Conservation (phyloP, 164 flowering plant species). For the Hamamelis virginiana region DNA sequence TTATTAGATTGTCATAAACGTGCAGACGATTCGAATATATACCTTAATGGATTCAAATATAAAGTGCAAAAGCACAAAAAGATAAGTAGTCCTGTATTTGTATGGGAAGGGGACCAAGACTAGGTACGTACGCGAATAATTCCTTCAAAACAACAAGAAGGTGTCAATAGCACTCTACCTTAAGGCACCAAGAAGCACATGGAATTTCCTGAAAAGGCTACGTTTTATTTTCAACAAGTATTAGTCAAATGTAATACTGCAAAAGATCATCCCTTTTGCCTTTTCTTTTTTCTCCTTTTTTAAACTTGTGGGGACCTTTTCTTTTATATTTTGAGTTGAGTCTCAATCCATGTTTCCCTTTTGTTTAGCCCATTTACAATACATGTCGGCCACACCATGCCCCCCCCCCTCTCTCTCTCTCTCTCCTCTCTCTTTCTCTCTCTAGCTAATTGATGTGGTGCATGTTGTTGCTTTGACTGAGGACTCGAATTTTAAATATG, state of each 20-base stretch:
- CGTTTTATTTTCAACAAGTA: conserved; percentile 7
- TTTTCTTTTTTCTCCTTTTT: conserved; percentile 7
- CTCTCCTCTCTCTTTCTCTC: too few species aligned
- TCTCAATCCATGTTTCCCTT: conserved; percentile 20
- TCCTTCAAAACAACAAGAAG: not conserved
- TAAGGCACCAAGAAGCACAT: conserved; percentile 11
- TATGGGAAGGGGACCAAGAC: too few species aligned
- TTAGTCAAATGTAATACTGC: conserved; percentile 23
- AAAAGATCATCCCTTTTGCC: conserved; percentile 14
- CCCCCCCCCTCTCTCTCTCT: too few species aligned
- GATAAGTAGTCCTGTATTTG: too few species aligned
- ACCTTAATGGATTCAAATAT: too few species aligned
- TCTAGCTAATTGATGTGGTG: not conserved
- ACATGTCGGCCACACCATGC: conserved; percentile 22
- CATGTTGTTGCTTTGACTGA: conserved; percentile 18
- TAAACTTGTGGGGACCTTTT: conserved; percentile 4
- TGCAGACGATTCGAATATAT: too few species aligned
- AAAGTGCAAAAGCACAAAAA: too few species aligned
- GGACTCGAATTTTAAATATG: not conserved
- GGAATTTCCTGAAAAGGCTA: conserved; percentile 19
- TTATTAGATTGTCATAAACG: too few species aligned
- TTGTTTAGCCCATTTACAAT: conserved; percentile 10
- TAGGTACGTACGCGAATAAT: too few species aligned
- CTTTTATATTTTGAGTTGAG: conserved; percentile 8
- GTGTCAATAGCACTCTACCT: not conserved